These are phyloP conservation scores for Musa balbisiana DNA, from an alignment of 202 grass and related monocot genomes.

Conservation along the genomic window DNA sequence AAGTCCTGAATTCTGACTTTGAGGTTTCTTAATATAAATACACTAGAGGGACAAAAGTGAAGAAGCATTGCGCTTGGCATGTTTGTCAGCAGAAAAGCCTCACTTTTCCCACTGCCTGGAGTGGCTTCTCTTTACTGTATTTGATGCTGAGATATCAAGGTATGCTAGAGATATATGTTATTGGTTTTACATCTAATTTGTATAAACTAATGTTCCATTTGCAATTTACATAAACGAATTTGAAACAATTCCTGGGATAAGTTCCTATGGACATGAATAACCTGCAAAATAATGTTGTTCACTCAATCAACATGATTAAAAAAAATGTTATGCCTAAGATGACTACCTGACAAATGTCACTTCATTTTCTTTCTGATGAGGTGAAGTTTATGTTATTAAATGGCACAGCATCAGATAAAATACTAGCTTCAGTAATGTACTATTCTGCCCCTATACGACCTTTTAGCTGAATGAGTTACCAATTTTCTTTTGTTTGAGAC, in stretches of 20 bases:
- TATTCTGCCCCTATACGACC: too few species aligned
- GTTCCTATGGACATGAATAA: background rate
- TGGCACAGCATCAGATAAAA: background rate
- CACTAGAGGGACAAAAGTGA: slow-evolving; percentile 83
- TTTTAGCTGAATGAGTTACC: too few species aligned
- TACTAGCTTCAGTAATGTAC: background rate
- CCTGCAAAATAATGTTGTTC: background rate
- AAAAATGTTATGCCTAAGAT: background rate
- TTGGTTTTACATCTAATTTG: slow-evolving; percentile 22
- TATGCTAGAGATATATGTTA: slow-evolving; percentile 27
- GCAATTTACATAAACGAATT: background rate
- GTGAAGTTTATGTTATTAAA: background rate
- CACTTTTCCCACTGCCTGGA: slow-evolving; percentile 97
- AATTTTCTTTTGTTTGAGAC: too few species aligned
- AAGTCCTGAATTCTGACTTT: slow-evolving; percentile 7
- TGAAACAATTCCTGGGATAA: background rate
- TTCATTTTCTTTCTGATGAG: too few species aligned
- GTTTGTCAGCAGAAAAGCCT: slow-evolving; percentile 91
- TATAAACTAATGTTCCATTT: slow-evolving; percentile 10
- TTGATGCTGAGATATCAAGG: slow-evolving; percentile 99
- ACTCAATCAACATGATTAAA: background rate
- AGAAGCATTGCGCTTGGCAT: slow-evolving; percentile 85
- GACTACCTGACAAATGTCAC: background rate
- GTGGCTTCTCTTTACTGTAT: slow-evolving; percentile 99
- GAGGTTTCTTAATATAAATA: slow-evolving; percentile 10